These are phyloP conservation scores for Biscogniauxia marginata DNA, from an alignment of 2,329 filamentous ascomycete species.

Conservation along the genomic window DNA sequence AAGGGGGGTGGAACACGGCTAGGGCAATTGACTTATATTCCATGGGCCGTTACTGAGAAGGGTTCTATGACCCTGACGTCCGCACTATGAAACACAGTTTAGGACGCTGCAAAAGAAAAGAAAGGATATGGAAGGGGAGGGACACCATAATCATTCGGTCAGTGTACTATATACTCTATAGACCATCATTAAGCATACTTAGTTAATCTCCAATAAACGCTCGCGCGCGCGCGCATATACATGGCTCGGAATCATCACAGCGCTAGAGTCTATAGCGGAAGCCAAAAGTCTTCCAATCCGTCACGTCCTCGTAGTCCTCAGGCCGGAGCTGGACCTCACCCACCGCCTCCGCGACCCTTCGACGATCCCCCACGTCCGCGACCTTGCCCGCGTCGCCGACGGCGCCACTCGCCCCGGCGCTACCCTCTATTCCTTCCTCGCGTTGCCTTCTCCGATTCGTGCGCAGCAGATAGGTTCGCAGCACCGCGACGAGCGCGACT, in stretches of 20 bases:
- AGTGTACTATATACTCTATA: too few relatives aligned
- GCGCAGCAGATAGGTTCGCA: slow-evolving; percentile 49
- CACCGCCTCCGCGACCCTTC: slow-evolving; percentile 32
- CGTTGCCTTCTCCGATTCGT: slow-evolving; percentile 43
- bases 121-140: too few relatives aligned
- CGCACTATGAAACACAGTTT: too few relatives aligned
- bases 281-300: slow-evolving; percentile 58
- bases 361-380: slow-evolving; percentile 24
- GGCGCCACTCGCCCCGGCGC: slow-evolving; percentile 40
- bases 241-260: slow-evolving; percentile 1
- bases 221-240: too few relatives aligned
- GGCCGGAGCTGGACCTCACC: slow-evolving; percentile 38
- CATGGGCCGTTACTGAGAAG: too few relatives aligned
- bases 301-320: slow-evolving; percentile 55
- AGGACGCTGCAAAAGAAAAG: too few relatives aligned
- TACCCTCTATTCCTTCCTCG: slow-evolving; percentile 45
- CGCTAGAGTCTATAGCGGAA: slow-evolving; percentile 55
- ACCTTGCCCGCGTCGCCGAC: slow-evolving; percentile 39
- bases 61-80: too few relatives aligned
- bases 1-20: too few relatives aligned
- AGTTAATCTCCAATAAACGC: too few relatives aligned
- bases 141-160: too few relatives aligned
- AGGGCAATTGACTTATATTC: too few relatives aligned
- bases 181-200: too few relatives aligned
- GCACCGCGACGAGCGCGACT: slow-evolving; percentile 40